Evolutionary conservation across 2,329 filamentous ascomycete species (phyloP).

Genomic region (Fusarium mundagurra): DNA sequence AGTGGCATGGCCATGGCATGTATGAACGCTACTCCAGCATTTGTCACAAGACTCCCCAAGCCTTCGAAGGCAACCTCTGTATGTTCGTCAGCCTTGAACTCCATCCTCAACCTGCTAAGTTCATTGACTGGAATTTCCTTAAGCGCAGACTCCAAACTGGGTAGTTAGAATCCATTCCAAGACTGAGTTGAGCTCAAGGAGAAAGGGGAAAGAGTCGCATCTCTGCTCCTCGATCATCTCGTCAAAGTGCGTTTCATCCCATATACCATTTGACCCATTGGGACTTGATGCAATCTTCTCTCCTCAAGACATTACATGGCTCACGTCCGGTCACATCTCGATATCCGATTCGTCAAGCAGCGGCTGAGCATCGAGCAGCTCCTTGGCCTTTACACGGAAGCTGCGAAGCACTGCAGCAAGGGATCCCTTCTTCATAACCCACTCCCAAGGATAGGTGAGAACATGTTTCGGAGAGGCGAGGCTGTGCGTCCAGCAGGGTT

Average conservation of each 20-base stretch:
- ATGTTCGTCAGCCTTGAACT: not conserved
- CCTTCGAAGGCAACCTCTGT: accelerated
- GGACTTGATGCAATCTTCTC: accelerated
- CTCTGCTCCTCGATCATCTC: not conserved
- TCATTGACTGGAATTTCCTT: accelerated
- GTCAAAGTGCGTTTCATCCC: accelerated
- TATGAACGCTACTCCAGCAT: too few relatives aligned
- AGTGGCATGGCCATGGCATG: too few relatives aligned
- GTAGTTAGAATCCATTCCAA: accelerated
- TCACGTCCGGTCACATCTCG: not conserved
- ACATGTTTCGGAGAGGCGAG: not conserved
- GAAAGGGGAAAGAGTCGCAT: accelerated
- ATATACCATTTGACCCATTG: accelerated
- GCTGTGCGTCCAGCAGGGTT: not conserved
- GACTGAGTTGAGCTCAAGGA: not conserved
- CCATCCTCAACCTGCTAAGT: not conserved
- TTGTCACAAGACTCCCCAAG: too few relatives aligned
- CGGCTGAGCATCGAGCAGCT: not conserved
- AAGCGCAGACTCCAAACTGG: accelerated
- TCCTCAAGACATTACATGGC: accelerated
- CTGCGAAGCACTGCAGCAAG: not conserved
- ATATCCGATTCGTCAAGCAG: not conserved
- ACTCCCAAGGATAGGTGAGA: not conserved
- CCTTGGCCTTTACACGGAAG: not conserved
- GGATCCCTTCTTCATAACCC: not conserved